Conservation (phyloP, 169 alveolate genomes). For the Babesia caballi region DNA sequence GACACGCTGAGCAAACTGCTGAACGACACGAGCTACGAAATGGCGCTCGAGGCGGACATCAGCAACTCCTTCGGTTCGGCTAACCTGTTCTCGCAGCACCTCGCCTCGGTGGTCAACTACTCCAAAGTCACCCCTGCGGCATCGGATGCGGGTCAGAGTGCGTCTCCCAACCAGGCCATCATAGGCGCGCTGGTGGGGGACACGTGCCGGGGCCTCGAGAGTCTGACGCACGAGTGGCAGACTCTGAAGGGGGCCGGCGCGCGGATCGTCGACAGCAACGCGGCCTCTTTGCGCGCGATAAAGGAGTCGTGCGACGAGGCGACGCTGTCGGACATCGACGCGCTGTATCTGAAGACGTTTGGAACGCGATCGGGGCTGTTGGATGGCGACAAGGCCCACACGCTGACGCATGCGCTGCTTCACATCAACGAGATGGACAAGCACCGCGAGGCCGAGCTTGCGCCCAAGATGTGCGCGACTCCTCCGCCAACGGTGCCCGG, state of each 20-base stretch:
- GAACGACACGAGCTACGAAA: slow-evolving; percentile 33
- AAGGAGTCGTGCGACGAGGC: not conserved
- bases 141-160: not conserved
- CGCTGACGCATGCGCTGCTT: slow-evolving; percentile 49
- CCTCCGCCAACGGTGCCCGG: not conserved
- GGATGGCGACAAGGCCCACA: slow-evolving; percentile 12
- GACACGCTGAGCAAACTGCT: slow-evolving; percentile 38
- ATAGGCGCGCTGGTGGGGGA: not conserved
- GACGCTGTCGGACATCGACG: slow-evolving; percentile 18
- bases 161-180: not conserved
- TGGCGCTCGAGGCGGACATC: slow-evolving; percentile 29
- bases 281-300: not conserved
- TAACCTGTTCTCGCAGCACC: not conserved
- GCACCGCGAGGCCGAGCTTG: slow-evolving; percentile 46
- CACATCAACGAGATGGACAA: slow-evolving; percentile 52
- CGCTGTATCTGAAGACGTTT: slow-evolving; percentile 21
- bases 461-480: slow-evolving; percentile 46
- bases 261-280: not conserved
- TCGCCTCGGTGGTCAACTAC: slow-evolving; percentile 18
- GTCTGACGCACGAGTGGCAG: slow-evolving; percentile 12
- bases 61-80: not conserved
- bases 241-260: not conserved
- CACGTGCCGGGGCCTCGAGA: slow-evolving; percentile 15
- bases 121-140: not conserved
- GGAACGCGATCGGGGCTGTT: slow-evolving; percentile 28